A percentile compares a stretch with the other conserved stretches of the same genome.
Evolutionary conservation across 371 early-diverging fungal genomes (phyloP).

Genomic region (Mucor irregularis): DNA sequence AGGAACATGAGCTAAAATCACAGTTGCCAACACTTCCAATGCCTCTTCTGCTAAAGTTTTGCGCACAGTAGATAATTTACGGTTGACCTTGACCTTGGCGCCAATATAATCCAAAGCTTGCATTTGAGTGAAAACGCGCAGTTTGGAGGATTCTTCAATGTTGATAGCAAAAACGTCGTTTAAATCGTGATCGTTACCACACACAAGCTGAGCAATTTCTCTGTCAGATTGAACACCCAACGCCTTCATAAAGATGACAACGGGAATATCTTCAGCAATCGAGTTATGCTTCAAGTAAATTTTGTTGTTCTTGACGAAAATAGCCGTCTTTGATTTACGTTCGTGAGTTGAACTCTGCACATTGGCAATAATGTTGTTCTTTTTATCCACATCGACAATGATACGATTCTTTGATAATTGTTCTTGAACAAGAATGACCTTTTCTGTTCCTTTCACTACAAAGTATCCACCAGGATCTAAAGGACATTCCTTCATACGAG

Average conservation of each 20-base stretch:
- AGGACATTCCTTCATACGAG: constrained; percentile 94
- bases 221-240: constrained; percentile 96
- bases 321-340: constrained; percentile 97
- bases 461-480: constrained; percentile 99
- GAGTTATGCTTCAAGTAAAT: constrained; percentile 97
- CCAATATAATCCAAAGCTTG: constrained; percentile 95
- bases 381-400: constrained; percentile 93
- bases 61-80: constrained; percentile 56
- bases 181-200: constrained; percentile 83
- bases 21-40: constrained; percentile 86
- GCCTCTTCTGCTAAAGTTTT: constrained; percentile 88
- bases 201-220: constrained; percentile 95
- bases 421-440: constrained; percentile 99
- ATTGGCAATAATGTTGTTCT: constrained; percentile 71
- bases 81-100: constrained; percentile 71
- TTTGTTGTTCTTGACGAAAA: constrained; percentile 78
- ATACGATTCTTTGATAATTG: constrained; percentile 99
- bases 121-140: constrained; percentile 83
- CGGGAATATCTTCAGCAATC: constrained; percentile 92
- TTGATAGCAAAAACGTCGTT: constrained; percentile 88
- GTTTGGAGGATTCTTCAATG: constrained; percentile 83
- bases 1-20: constrained; percentile 97
- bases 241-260: constrained; percentile 87
- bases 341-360: constrained; percentile 91
- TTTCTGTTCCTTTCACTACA: constrained; percentile 98